phyloP scores from a whole-genome alignment of 1,139 yeast species.

The Pichia norvegensis region DNA sequence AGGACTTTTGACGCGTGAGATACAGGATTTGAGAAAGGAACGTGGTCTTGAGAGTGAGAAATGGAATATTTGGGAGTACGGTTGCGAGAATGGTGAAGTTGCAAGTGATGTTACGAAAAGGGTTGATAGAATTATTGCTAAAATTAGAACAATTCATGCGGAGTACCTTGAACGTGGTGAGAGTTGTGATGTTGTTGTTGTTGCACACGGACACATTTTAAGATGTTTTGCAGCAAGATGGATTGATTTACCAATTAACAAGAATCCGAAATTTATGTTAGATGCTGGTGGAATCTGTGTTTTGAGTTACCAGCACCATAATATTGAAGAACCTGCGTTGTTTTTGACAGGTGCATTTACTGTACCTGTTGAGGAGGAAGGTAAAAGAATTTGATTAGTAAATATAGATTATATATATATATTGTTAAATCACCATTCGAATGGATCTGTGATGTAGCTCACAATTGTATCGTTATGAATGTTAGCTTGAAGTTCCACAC shows the following conservation, averaged over 20 bases:
- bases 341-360: constrained; percentile 72
- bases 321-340: constrained; percentile 78
- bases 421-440: background rate
- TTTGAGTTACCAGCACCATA: constrained; percentile 80
- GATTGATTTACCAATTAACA: constrained; percentile 52
- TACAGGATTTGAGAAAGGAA: constrained; percentile 47
- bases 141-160: constrained; percentile 55
- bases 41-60: constrained; percentile 51
- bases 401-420: too few species aligned
- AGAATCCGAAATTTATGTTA: constrained; percentile 71
- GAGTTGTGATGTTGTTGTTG: constrained; percentile 67
- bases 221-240: constrained; percentile 87
- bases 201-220: constrained; percentile 90
- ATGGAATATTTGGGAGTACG: constrained; percentile 92
- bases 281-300: constrained; percentile 97
- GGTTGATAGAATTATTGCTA: constrained; percentile 58
- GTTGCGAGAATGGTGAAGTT: constrained; percentile 85
- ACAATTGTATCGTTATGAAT: background rate
- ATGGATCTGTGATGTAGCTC: background rate
- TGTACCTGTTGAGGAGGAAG: constrained; percentile 53
- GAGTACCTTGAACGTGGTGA: constrained; percentile 46
- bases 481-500: constrained; percentile 6
- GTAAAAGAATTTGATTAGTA: constrained; percentile 14
- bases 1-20: constrained; percentile 65
- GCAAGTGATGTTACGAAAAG: constrained; percentile 58